Percentiles rank a stretch among this genome's conserved stretches.
Conservation (phyloP, 768 basidiomycete species). For the Auriscalpium vulgare region DNA sequence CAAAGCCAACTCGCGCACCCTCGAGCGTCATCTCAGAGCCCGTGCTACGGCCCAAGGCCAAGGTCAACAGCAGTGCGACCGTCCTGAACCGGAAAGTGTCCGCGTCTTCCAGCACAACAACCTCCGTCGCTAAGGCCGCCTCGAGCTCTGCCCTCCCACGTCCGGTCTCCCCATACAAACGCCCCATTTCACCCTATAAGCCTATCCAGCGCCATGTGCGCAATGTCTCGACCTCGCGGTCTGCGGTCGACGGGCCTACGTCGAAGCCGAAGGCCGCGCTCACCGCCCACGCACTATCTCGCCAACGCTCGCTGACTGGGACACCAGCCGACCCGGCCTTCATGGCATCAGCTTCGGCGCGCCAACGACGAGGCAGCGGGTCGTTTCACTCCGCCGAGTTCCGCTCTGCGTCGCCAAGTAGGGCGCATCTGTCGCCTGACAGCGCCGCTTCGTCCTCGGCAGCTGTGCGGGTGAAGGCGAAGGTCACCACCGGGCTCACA, state of each 20-base stretch:
- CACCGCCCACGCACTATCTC: slow-evolving; percentile 12
- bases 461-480: slow-evolving; percentile 46
- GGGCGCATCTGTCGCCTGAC: slow-evolving; percentile 11
- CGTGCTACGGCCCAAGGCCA: slow-evolving; percentile 43
- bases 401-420: slow-evolving; percentile 14
- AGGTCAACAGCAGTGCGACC: slow-evolving; percentile 47
- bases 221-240: slow-evolving; percentile 5
- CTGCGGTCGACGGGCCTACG: slow-evolving; percentile 17
- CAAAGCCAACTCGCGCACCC: slow-evolving; percentile 21
- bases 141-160: slow-evolving; percentile 14
- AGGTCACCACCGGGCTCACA: slow-evolving; percentile 40
- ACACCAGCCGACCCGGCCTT: slow-evolving; percentile 12
- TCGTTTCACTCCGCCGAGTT: slow-evolving; percentile 19
- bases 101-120: slow-evolving; percentile 18
- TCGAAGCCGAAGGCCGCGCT: slow-evolving; percentile 16
- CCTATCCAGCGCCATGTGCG: slow-evolving; percentile 1
- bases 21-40: slow-evolving; percentile 12
- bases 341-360: background rate
- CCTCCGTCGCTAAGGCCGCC: slow-evolving; percentile 18
- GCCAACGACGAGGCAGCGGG: slow-evolving; percentile 18
- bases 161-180: slow-evolving; percentile 12
- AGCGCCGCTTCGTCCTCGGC: slow-evolving; percentile 8
- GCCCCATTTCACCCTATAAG: slow-evolving; percentile 14
- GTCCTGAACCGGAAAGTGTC: slow-evolving; percentile 18
- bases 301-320: slow-evolving; percentile 25